Evolutionary conservation across 441 rosid species (phyloP), one percentile per base, ranked within the genome.

Genomic region (Isatis lusitanica): DNA sequence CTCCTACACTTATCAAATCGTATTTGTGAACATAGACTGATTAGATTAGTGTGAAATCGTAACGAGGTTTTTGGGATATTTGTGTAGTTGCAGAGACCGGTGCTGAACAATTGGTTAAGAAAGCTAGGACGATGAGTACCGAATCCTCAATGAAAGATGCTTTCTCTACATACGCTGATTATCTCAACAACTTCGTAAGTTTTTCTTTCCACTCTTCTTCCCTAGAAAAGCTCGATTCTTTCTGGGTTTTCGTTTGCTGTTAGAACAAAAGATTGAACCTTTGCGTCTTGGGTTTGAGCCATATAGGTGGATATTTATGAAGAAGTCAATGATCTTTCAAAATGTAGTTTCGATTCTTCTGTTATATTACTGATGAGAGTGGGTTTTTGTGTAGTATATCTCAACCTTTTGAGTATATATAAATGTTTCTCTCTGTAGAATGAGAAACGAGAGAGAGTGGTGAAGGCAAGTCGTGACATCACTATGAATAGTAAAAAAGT

Each of bases 401-500:
- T 26, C 28, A 26, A 21, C 3, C 28, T 4, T 26, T 26, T 26
- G 28, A 26, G 28, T 26, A 26, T 26, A 26, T 26, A 21, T 31
- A 21, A 31, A 4, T 31, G 7, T 47, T 5, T 31, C 4, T 72
- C 8, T 50, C 58, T 74, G 84, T 77, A 88, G 94, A 90, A 92
- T 80, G 98, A 91, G 11, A 94, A 94, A 66, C 89, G 97, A n/a
- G 98, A 94, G 79, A 90, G 91, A 81, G 86, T 92, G 28, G 94
- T 94, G 10, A 94, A 94, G 77, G 97, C 92, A 5, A 94, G 98
- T 75, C 96, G 98, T 43, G 98, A 94, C 77, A 80, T 94, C 69
- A 94, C 98, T 47, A 85, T 84, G 74, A 89, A 87, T 83, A 94
- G 98, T 83, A 94, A 94, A 81, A 94, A 92, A 73, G 97, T 94